phyloP scores from a whole-genome alignment of 2,329 filamentous ascomycete species.

The Phialophora macrospora region DNA sequence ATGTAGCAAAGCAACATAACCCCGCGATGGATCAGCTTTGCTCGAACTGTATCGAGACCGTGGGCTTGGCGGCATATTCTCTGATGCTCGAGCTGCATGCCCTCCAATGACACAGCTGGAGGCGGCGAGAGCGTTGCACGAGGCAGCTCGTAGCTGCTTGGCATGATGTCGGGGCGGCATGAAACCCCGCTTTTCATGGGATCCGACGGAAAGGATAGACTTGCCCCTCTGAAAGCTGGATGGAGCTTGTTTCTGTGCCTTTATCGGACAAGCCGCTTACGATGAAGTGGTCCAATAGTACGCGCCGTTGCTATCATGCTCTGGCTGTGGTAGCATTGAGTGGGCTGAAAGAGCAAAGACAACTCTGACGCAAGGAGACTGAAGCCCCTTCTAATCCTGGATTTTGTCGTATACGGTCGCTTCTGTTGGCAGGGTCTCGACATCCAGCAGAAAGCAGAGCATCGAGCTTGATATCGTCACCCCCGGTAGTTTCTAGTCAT shows the following conservation, averaged over 20 bases:
- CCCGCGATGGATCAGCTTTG: conserved; percentile 3
- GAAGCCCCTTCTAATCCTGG: too few species aligned
- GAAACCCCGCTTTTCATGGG: conserved; percentile 11
- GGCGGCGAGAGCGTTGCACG: not conserved
- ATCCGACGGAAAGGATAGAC: conserved; percentile 4
- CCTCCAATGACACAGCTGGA: conserved; percentile 7
- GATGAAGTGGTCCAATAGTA: conserved; percentile 1
- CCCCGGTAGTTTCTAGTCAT: not conserved
- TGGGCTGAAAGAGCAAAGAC: conserved; percentile 8
- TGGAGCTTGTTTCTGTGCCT: conserved; percentile 4
- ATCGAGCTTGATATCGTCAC: not conserved
- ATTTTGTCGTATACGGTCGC: not conserved
- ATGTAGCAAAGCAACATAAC: conserved; percentile 3
- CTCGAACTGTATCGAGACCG: not conserved
- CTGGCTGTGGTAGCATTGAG: not conserved
- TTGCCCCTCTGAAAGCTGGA: conserved; percentile 6
- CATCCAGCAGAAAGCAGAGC: not conserved
- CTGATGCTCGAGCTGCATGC: not conserved
- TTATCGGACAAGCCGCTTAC: not conserved
- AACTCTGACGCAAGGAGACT: not conserved
- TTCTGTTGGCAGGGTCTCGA: not conserved
- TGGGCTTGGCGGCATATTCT: conserved; percentile 14
- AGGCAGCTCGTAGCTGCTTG: conserved; percentile 13
- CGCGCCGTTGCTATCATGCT: conserved; percentile 10
- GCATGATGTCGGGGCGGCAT: conserved; percentile 14